Percentiles rank a stretch among this genome's conserved stretches.
Evolutionary conservation across 176 grass and related monocot genomes (phyloP).

Genomic region (Raddia distichophylla): DNA sequence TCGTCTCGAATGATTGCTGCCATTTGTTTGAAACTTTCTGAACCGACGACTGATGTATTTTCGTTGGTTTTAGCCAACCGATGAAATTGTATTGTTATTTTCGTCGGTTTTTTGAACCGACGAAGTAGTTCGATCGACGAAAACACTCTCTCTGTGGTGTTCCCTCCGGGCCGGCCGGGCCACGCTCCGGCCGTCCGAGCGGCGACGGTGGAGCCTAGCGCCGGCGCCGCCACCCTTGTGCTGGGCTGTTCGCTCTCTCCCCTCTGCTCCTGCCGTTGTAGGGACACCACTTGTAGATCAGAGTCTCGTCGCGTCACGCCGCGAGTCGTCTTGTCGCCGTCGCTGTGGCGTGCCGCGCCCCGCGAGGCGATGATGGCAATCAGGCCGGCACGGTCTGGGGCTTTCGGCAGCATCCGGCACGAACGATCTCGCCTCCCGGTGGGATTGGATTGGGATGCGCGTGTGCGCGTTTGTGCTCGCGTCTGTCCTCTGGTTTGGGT

Average conservation of each 20-base stretch:
- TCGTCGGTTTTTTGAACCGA: no score
- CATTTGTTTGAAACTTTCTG: no score
- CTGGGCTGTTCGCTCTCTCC: neutral
- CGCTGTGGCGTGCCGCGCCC: neutral
- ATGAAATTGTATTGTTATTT: no score
- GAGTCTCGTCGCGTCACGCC: neutral
- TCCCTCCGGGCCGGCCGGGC: no score
- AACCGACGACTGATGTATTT: no score
- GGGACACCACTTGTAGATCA: neutral
- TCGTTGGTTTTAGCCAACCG: no score
- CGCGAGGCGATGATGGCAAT: conserved; percentile 7
- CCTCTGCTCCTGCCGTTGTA: neutral
- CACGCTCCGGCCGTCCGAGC: no score
- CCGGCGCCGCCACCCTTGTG: no score
- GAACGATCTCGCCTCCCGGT: conserved; percentile 11
- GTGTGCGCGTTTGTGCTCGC: neutral
- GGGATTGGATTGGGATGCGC: neutral
- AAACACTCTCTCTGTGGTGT: no score
- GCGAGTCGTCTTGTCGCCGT: conserved; percentile 37
- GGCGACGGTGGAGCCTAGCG: no score
- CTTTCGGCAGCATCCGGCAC: conserved; percentile 56
- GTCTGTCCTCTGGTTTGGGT: neutral
- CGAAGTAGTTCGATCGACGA: no score
- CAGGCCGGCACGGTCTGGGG: conserved; percentile 17
- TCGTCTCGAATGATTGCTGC: no score